Evolutionary conservation across 441 rosid species (phyloP).

Genomic region (Macaranga tanarius): DNA sequence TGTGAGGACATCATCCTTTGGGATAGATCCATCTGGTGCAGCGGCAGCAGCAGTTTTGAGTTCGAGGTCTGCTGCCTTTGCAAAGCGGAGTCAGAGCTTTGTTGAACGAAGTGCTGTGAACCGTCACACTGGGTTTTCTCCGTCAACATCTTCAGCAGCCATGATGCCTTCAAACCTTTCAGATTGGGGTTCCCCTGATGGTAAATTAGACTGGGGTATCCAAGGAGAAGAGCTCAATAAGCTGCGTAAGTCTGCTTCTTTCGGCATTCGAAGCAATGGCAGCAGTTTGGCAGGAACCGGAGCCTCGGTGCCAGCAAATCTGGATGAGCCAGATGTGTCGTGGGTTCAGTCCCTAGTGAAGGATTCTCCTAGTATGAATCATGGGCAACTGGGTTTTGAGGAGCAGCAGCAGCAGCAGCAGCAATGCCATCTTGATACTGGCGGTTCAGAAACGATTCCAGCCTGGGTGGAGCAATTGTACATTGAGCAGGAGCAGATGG

Average conservation of each 20-base stretch:
- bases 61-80: constrained; percentile 68
- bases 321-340: constrained; percentile 70
- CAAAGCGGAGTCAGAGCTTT: constrained; percentile 80
- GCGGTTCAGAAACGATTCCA: constrained; percentile 39
- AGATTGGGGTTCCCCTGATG: constrained; percentile 81
- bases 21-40: constrained; percentile 46
- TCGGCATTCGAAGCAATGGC: constrained; percentile 47
- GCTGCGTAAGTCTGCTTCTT: constrained; percentile 67
- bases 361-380: constrained; percentile 39
- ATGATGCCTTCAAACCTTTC: constrained; percentile 36
- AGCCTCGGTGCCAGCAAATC: constrained; percentile 23
- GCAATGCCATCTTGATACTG: constrained; percentile 37
- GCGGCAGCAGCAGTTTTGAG: constrained; percentile 49
- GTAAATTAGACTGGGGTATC: constrained; percentile 80
- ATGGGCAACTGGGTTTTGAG: constrained; percentile 33
- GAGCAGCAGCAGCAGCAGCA: constrained; percentile 41
- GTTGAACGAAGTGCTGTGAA: constrained; percentile 52
- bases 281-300: constrained; percentile 23
- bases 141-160: constrained; percentile 38
- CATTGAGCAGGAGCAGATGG: constrained; percentile 79
- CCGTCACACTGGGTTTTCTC: constrained; percentile 39
- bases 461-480: constrained; percentile 79
- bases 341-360: constrained; percentile 85
- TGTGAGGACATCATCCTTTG: constrained; percentile 43
- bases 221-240: constrained; percentile 76